A percentile compares a stretch with the other conserved stretches of the same genome.
Conservation (phyloP, 2,329 filamentous ascomycete genomes). For the Talaromyces sp. region DNA sequence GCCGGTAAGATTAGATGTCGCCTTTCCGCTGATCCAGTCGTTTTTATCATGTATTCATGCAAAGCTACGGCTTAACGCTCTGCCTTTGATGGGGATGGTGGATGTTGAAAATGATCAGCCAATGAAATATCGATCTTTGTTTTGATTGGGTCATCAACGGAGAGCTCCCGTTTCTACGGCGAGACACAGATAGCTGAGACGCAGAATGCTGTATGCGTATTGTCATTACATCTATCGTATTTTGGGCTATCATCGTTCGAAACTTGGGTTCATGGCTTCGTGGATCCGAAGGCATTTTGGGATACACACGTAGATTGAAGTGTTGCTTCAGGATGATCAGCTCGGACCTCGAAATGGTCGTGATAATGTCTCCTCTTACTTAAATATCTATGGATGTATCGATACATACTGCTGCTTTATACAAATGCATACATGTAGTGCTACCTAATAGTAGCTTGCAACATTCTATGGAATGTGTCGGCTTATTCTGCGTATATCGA, state of each 20-base stretch:
- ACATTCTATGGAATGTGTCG: too few relatives aligned
- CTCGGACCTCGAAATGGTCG: too few relatives aligned
- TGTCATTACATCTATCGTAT: neutral
- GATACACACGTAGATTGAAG: too few relatives aligned
- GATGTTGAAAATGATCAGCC: conserved; percentile 8
- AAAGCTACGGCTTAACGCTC: conserved; percentile 1
- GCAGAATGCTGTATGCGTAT: conserved; percentile 1
- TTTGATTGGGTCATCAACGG: neutral
- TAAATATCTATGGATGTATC: too few relatives aligned
- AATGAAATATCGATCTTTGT: conserved; percentile 10
- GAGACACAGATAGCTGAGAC: neutral
- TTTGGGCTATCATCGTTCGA: neutral
- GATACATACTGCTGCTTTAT: too few relatives aligned
- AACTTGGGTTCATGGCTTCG: neutral
- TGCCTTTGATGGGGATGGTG: neutral
- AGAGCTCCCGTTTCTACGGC: conserved; percentile 7
- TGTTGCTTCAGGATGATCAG: too few relatives aligned
- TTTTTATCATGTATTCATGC: neutral
- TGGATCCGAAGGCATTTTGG: neutral
- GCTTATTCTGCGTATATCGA: too few relatives aligned
- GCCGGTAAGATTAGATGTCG: neutral
- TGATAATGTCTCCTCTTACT: too few relatives aligned
- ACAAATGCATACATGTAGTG: too few relatives aligned
- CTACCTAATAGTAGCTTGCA: too few relatives aligned
- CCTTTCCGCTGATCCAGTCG: neutral